Evolutionary conservation across 75 land plant genomes (phyloP), one percentile per base, ranked within the genome.

Genomic region (Cunninghamia lanceolata): DNA sequence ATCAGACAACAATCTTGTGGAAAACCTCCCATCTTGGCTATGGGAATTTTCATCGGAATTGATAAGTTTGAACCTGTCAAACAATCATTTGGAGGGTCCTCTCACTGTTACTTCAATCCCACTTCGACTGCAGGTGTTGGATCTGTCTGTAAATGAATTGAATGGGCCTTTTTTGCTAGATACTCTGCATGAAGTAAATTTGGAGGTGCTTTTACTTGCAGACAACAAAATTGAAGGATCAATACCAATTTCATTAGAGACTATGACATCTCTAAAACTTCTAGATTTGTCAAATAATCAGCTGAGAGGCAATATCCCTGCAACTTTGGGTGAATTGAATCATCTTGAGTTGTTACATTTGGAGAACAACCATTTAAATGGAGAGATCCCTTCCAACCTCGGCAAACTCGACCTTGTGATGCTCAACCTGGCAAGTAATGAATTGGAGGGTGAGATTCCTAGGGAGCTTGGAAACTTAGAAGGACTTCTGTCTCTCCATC

Each of bases 361-460:
- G 25, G 88, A 91, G 3, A 32, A 83, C 28, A 94, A 94, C 59
- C 5, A 19, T 11, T 85, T 94, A 46, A 84, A 28, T 36, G 92
- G 92, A 5, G 3, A 81, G 0, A 84, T 94, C 7, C 95, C 95
- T 0, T 0, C 14, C 1, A 90, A 91, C 46, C 42, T 86, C 1
- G 34, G 87, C 1, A 38, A 45, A 28, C 25, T 35, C 21, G 56
- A 17, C 25, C 14, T 9, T 9, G 86, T 91, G 8, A 87, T 89
- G 0, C 83, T 93, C 42, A 88, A 90, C 76, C 82, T 93, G 30
- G 90, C 91, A 3, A 25, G 77, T 28, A 94, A 94, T 75, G 4
- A 19, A 4, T 85, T 94, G 50, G 84, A 16, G 38, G 92, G 92
- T 15, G 3, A 81, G 0, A 84, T 94, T 15, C 95, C 95, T 0